Evolutionary conservation across 2,329 filamentous ascomycete genomes (phyloP).

Genomic region (Botryotinia calthae): DNA sequence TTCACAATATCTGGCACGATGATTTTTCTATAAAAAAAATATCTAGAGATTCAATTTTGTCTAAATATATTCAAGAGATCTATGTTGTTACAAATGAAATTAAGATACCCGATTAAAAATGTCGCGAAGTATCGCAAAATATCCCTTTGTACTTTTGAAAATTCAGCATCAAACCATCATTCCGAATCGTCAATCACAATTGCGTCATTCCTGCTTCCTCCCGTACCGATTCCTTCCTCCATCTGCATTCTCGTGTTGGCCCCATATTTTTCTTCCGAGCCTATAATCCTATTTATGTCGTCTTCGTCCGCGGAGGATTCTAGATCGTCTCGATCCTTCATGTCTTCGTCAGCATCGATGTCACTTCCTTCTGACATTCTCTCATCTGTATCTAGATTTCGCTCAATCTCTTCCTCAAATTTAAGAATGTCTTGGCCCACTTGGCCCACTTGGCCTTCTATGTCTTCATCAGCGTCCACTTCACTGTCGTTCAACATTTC

Average conservation of each 20-base stretch:
- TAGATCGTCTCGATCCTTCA: not conserved
- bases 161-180: not conserved
- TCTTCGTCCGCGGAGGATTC: not conserved
- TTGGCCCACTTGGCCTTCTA: not conserved
- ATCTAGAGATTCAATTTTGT: not conserved
- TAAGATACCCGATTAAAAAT: not conserved
- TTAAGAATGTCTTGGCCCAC: not conserved
- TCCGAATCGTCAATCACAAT: constrained; percentile 8
- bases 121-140: not conserved
- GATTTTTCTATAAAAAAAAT: not conserved
- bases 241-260: not conserved
- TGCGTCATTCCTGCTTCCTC: not conserved
- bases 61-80: not conserved
- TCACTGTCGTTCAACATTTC: not conserved
- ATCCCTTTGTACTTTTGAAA: not conserved
- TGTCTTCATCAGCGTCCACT: not conserved
- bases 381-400: not conserved
- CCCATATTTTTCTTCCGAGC: not conserved
- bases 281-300: not conserved
- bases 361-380: not conserved
- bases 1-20: not conserved
- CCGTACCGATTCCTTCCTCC: not conserved
- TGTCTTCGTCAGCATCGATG: no score
- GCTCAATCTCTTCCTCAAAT: not conserved
- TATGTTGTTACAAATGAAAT: not conserved